Conservation (phyloP, 2,329 filamentous ascomycete species). For the Pyrenophora teres region DNA sequence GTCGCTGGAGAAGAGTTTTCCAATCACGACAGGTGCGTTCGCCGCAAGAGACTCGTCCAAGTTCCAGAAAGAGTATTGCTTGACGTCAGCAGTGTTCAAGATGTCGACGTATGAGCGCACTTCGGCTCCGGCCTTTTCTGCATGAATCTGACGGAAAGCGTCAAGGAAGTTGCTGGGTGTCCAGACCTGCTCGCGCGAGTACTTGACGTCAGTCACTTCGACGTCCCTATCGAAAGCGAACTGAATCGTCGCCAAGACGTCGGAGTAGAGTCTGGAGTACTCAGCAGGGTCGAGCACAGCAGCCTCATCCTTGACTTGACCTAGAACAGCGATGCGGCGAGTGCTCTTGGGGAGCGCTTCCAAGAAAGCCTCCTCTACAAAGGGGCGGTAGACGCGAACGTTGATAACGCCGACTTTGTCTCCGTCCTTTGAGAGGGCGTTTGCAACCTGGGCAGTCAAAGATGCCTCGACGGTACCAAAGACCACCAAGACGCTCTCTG, state of each 20-base stretch:
- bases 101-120: conserved; percentile 57
- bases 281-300: conserved; percentile 75
- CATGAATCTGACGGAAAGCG: conserved; percentile 54
- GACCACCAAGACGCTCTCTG: conserved; percentile 84
- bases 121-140: conserved; percentile 48
- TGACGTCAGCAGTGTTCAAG: conserved; percentile 60
- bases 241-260: conserved; percentile 82
- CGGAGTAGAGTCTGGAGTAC: conserved; percentile 87
- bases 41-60: conserved; percentile 73
- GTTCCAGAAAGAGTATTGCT: conserved; percentile 96
- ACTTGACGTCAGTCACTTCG: conserved; percentile 84
- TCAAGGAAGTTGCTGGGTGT: conserved; percentile 59
- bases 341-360: conserved; percentile 76
- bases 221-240: conserved; percentile 65
- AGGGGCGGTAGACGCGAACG: conserved; percentile 92
- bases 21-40: conserved; percentile 66
- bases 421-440: conserved; percentile 71
- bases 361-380: conserved; percentile 92
- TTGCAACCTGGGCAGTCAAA: conserved; percentile 78
- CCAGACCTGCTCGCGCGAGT: conserved; percentile 73
- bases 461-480: conserved; percentile 93
- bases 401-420: conserved; percentile 84
- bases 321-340: conserved; percentile 79
- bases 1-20: conserved; percentile 64
- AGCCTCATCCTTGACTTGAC: conserved; percentile 78